These are phyloP conservation scores for Zanthoxylum bungeanum DNA, from an alignment of 345 rosid species.

Conservation along the genomic window DNA sequence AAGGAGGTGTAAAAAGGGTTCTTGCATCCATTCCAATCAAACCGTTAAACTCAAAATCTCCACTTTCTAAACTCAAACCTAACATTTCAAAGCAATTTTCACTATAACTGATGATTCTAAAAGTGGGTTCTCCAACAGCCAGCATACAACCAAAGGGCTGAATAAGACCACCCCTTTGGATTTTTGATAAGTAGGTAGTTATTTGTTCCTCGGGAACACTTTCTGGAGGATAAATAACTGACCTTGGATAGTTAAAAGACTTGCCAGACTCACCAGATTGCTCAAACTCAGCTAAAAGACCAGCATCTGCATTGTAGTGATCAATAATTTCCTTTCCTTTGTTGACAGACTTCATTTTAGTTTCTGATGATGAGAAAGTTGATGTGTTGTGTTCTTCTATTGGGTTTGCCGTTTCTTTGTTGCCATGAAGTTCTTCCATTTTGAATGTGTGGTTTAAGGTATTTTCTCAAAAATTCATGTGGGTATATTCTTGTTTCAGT, in stretches of 20 bases:
- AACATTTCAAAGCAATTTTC: slow-evolving; percentile 62
- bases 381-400: slow-evolving; percentile 5
- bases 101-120: slow-evolving; percentile 56
- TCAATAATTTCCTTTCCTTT: slow-evolving; percentile 46
- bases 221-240: slow-evolving; percentile 44
- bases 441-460: background rate
- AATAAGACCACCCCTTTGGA: slow-evolving; percentile 78
- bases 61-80: slow-evolving; percentile 26
- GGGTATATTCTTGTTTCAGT: background rate
- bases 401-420: slow-evolving; percentile 11
- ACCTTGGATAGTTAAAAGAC: slow-evolving; percentile 68
- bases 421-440: slow-evolving; percentile 13
- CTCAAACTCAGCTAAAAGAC: slow-evolving; percentile 67
- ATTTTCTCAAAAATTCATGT: slow-evolving; percentile 6
- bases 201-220: slow-evolving; percentile 62
- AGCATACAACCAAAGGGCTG: slow-evolving; percentile 82
- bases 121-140: slow-evolving; percentile 61
- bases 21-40: slow-evolving; percentile 73
- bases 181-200: slow-evolving; percentile 57
- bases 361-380: slow-evolving; percentile 36
- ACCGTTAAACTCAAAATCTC: slow-evolving; percentile 25
- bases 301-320: slow-evolving; percentile 74
- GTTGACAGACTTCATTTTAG: slow-evolving; percentile 42
- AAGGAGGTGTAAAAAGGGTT: slow-evolving; percentile 54
- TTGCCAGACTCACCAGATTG: slow-evolving; percentile 59